Conservation (phyloP, 2,329 filamentous ascomycete species). For the Magnaporthiopsis incrustans region DNA sequence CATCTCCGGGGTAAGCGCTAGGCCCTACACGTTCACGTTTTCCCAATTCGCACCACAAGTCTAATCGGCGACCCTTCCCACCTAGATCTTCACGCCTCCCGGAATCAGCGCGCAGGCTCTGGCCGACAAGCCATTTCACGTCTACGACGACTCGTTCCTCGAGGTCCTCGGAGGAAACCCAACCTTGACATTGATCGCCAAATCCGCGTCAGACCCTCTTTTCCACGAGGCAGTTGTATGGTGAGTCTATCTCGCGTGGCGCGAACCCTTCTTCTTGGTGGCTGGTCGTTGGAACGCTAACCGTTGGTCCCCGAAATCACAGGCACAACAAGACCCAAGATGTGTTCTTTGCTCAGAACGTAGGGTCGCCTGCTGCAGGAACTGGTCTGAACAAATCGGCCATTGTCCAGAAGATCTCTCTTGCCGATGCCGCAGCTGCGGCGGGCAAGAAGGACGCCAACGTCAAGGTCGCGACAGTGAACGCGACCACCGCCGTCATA, state of each 20-base stretch:
- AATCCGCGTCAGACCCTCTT: constrained; percentile 33
- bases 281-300: too few species aligned
- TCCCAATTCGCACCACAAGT: not conserved
- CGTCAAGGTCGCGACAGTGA: constrained; percentile 33
- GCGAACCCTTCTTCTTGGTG: not conserved
- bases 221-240: constrained; percentile 51
- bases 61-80: not conserved
- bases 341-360: constrained; percentile 47
- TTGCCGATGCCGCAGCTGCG: constrained; percentile 33
- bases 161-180: constrained; percentile 40
- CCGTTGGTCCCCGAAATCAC: constrained; percentile 20
- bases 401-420: constrained; percentile 40
- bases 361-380: constrained; percentile 36
- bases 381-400: constrained; percentile 43
- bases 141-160: constrained; percentile 44
- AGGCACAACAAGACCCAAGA: constrained; percentile 34
- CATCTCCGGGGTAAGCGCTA: constrained; percentile 24
- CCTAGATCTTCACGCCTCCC: constrained; percentile 32
- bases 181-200: constrained; percentile 40
- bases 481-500: constrained; percentile 33
- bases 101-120: constrained; percentile 30
- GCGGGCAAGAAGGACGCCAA: constrained; percentile 27
- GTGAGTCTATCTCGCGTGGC: constrained; percentile 19
- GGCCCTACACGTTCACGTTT: not conserved
- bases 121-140: constrained; percentile 32